Percentiles rank a stretch among this genome's conserved stretches.
Evolutionary conservation across 768 basidiomycete genomes (phyloP).

Genomic region (Naematelia encephala): DNA sequence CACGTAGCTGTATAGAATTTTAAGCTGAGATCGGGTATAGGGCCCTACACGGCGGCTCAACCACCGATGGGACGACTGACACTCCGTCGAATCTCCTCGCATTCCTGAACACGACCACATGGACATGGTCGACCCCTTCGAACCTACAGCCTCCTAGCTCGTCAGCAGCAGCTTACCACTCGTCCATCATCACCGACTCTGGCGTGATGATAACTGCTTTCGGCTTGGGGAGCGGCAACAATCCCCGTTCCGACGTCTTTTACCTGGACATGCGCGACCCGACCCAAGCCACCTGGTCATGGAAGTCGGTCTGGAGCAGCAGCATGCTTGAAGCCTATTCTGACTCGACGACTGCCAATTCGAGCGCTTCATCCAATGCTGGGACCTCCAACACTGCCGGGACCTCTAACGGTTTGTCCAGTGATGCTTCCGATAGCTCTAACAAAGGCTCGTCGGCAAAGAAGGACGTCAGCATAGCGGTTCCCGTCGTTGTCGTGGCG

Average conservation of each 20-base stretch:
- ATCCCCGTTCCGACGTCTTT: slow-evolving; percentile 37
- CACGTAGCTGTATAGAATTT: background rate
- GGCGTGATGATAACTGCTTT: slow-evolving; percentile 51
- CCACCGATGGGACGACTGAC: slow-evolving; percentile 19
- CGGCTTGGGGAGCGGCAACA: slow-evolving; percentile 28
- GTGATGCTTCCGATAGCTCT: slow-evolving; percentile 3
- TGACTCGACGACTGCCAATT: background rate
- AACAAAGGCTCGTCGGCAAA: slow-evolving; percentile 11
- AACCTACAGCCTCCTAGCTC: slow-evolving; percentile 46
- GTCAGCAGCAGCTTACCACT: slow-evolving; percentile 43
- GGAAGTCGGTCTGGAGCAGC: slow-evolving; percentile 45
- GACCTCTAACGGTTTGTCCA: slow-evolving; percentile 1
- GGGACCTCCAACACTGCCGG: slow-evolving; percentile 1
- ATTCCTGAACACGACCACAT: slow-evolving; percentile 46
- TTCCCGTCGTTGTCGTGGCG: slow-evolving; percentile 33
- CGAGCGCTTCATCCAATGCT: background rate
- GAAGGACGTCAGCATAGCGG: slow-evolving; percentile 27
- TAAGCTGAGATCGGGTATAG: slow-evolving; percentile 12
- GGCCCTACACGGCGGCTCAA: slow-evolving; percentile 45
- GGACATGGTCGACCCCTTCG: slow-evolving; percentile 46
- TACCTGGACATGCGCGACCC: slow-evolving; percentile 48
- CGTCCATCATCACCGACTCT: slow-evolving; percentile 43
- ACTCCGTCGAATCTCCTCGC: slow-evolving; percentile 34
- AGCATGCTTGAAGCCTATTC: slow-evolving; percentile 35
- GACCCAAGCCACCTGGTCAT: slow-evolving; percentile 36